These are phyloP conservation scores for Penicillium palitans DNA, from an alignment of 2,329 filamentous ascomycete species.

Conservation along the genomic window DNA sequence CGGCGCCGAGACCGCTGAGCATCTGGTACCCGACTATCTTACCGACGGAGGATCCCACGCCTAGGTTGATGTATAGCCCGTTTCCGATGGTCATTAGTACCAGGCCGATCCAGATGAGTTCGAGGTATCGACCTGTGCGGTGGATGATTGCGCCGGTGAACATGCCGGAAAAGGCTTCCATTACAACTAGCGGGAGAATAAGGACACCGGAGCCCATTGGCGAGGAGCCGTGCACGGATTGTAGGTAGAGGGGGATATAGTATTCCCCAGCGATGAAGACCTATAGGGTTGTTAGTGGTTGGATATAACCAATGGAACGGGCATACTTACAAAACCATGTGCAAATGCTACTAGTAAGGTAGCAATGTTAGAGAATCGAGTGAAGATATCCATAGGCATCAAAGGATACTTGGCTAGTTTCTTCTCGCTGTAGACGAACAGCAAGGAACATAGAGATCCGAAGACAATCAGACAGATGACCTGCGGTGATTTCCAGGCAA, in stretches of 20 bases:
- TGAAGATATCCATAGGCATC: constrained; percentile 67
- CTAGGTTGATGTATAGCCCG: constrained; percentile 50
- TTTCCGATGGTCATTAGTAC: constrained; percentile 47
- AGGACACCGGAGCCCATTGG: constrained; percentile 61
- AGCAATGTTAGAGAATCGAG: constrained; percentile 56
- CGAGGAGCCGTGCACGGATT: constrained; percentile 63
- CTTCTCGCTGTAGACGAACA: constrained; percentile 64
- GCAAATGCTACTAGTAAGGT: constrained; percentile 53
- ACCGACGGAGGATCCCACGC: constrained; percentile 37
- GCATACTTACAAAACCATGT: constrained; percentile 46
- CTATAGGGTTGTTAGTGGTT: constrained; percentile 34
- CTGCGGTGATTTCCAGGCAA: constrained; percentile 56
- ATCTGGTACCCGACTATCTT: constrained; percentile 52
- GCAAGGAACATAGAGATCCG: constrained; percentile 48
- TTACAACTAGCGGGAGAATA: constrained; percentile 60
- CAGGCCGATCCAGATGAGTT: constrained; percentile 49
- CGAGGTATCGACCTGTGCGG: constrained; percentile 51
- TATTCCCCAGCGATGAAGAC: constrained; percentile 67
- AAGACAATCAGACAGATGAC: constrained; percentile 58
- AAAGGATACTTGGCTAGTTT: constrained; percentile 65
- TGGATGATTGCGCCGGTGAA: constrained; percentile 52
- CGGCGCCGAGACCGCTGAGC: constrained; percentile 53
- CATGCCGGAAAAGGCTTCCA: constrained; percentile 49
- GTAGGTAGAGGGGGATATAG: constrained; percentile 73
- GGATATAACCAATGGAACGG: neutral